Conservation (phyloP, 2,329 filamentous ascomycete species). For the Alternaria postmessia region DNA sequence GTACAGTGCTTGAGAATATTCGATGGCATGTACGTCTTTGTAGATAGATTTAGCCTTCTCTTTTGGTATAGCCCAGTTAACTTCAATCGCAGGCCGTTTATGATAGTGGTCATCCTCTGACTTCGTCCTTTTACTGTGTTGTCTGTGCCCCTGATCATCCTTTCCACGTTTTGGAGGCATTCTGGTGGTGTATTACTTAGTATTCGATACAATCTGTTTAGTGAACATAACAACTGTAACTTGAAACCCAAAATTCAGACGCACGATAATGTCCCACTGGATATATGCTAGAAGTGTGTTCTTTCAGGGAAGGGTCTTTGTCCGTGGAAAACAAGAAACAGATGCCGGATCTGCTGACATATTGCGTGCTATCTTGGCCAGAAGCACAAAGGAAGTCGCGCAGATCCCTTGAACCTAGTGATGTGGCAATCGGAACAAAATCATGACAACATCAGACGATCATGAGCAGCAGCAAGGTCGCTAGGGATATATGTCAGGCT, state of each 20-base stretch:
- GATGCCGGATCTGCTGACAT: neutral
- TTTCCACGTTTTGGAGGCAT: constrained; percentile 7
- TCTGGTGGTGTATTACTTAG: neutral
- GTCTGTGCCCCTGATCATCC: neutral
- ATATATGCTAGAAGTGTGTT: neutral
- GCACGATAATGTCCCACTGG: neutral
- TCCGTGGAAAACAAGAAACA: neutral
- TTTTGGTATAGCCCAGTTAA: constrained; percentile 14
- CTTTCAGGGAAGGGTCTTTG: constrained; percentile 7
- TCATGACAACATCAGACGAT: neutral
- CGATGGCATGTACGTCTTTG: neutral
- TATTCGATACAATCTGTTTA: neutral
- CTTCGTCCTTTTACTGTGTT: neutral
- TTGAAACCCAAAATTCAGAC: too few species aligned
- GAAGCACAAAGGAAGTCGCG: constrained; percentile 2
- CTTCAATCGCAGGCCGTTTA: neutral
- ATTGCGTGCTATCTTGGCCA: neutral
- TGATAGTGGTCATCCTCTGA: neutral
- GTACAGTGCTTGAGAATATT: constrained; percentile 12
- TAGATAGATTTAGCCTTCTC: neutral
- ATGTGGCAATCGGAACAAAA: neutral
- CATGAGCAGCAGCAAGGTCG: neutral
- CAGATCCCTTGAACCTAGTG: neutral
- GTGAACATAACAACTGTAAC: neutral
- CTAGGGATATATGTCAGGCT: neutral